A percentile compares a stretch with the other conserved stretches of the same genome.
Conservation (phyloP, 2,329 filamentous ascomycete genomes). For the Alternaria sp. region DNA sequence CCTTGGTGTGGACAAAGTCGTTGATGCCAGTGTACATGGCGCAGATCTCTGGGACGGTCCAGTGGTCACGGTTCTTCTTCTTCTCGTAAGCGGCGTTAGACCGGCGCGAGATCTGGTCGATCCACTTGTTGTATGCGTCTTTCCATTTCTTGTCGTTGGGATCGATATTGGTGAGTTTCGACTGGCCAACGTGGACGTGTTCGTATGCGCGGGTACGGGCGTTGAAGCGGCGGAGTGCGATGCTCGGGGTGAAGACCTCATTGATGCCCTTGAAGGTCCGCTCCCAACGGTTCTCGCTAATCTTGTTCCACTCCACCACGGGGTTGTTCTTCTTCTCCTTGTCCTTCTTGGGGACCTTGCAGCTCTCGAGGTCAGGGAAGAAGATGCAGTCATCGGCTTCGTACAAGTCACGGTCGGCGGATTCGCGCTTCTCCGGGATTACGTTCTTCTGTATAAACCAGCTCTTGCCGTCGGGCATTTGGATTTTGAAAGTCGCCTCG, state of each 20-base stretch:
- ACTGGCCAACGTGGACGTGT: background rate
- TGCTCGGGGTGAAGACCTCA: background rate
- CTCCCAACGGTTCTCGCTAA: background rate
- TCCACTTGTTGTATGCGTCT: conserved; percentile 8
- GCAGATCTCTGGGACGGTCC: background rate
- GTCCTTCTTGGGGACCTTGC: background rate
- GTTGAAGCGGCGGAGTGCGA: conserved; percentile 5
- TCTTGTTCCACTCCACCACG: background rate
- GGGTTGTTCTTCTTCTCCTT: background rate
- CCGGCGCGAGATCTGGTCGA: conserved; percentile 7
- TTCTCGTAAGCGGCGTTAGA: background rate
- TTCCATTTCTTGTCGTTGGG: conserved; percentile 5
- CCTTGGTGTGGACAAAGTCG: background rate
- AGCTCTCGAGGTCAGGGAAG: background rate
- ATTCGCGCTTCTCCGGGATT: background rate
- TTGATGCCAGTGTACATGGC: conserved; percentile 8
- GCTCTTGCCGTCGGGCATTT: background rate
- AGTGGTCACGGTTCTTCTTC: background rate
- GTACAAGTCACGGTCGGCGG: background rate
- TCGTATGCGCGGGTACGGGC: conserved; percentile 2
- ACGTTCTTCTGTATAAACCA: conserved; percentile 1
- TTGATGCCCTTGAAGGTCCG: background rate
- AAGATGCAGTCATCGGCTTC: background rate
- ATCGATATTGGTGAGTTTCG: background rate
- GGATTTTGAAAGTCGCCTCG: background rate